Percentiles rank a stretch among this genome's conserved stretches.
These are phyloP conservation scores for Candida maesae DNA, from an alignment of 805 yeast genomes.

Conservation along the genomic window DNA sequence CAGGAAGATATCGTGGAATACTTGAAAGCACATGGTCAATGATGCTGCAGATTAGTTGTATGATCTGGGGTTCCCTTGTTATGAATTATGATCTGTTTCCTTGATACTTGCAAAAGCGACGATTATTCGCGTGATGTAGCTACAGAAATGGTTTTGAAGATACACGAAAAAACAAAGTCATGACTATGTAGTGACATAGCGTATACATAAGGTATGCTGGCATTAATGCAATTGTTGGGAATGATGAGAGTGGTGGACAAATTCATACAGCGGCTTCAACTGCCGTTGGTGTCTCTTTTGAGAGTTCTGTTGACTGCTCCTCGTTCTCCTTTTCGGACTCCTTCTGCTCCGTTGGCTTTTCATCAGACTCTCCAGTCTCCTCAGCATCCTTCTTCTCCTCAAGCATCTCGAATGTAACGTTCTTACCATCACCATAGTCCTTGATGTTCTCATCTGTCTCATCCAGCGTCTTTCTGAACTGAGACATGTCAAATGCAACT, in stretches of 20 bases:
- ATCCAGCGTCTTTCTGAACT: constrained; percentile 36
- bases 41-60: not conserved
- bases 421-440: constrained; percentile 41
- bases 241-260: too few relatives aligned
- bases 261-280: constrained; percentile 3
- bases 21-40: not conserved
- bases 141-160: too few relatives aligned
- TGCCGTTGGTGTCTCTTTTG: not conserved
- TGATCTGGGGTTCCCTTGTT: too few relatives aligned
- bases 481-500: constrained; percentile 40
- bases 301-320: constrained; percentile 11
- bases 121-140: too few relatives aligned
- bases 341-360: constrained; percentile 17
- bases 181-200: not conserved
- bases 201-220: too few relatives aligned
- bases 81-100: too few relatives aligned
- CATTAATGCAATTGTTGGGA: not conserved
- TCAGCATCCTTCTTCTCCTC: constrained; percentile 15
- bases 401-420: constrained; percentile 32
- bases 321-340: constrained; percentile 9
- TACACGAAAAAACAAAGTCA: not conserved
- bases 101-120: too few relatives aligned
- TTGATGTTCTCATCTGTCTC: constrained; percentile 35
- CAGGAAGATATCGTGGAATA: constrained; percentile 23
- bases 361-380: constrained; percentile 16